Evolutionary conservation across 2,329 filamentous ascomycete species (phyloP), one percentile per base, ranked within the genome.

Genomic region (Xylaria sp.): DNA sequence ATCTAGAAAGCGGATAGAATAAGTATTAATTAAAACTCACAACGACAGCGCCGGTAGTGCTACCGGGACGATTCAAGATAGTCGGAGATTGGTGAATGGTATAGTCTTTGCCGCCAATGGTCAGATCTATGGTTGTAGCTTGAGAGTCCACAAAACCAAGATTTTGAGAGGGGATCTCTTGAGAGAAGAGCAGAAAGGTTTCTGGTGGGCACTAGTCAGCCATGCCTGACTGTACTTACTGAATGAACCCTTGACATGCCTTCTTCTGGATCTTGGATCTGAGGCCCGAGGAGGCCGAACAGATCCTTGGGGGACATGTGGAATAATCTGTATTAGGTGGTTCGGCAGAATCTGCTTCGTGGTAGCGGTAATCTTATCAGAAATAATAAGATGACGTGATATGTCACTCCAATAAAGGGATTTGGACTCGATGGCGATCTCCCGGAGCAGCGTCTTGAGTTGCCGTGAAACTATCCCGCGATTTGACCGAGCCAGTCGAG

Each of bases 171-270:
- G 92, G 90, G 29, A 93, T 88, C 21, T 88, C 82, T 77, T 92
- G 90, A 51, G 93, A 91, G 83, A 97, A 98, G 64, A 98, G 86
- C 44, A 94, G 82, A 77, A 97, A 98, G 4, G 93, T 93, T 82
- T 98, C 95, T 97, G n/a, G 40, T 51, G 55, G 8, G 44, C 37
- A 60, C n/a, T 47, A 12, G 59, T 71, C 42, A 67, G 69, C 55
- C 8, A 51, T 63, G 48, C n/a, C n/a, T 55, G 1, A 21, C 18
- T 54, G 42, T 47, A 67, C 64, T 61, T 69, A 69, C 67, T 50
- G 12, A 21, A 18, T 44, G 32, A 48, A 16, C 9, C 23, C 12
- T 51, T 40, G 16, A 69, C 70, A 60, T 70, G 66, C 78, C 72
- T 73, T 73, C 72, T 71, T 85, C 83, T 5, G 79, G 76, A 27